These are phyloP conservation scores for Dissophora ornata DNA, from an alignment of 192 early-diverging fungal genomes.

Conservation along the genomic window DNA sequence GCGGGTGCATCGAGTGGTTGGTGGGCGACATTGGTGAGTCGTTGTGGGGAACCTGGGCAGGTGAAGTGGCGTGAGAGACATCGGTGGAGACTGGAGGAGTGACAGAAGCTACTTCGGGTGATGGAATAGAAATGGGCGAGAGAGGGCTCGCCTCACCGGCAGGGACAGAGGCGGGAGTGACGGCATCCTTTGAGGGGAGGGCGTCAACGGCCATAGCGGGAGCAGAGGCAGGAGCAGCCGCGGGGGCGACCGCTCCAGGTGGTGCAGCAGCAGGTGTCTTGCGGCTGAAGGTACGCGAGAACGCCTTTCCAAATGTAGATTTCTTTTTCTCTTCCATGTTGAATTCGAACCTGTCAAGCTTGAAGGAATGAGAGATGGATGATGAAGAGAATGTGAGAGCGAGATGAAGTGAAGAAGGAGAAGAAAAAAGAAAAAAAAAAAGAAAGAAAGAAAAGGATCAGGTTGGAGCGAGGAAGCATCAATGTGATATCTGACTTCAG, in stretches of 20 bases:
- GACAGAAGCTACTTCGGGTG: conserved; percentile 16
- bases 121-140: conserved; percentile 31
- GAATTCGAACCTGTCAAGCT: not conserved
- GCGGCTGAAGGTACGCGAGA: conserved; percentile 49
- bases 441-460: not conserved
- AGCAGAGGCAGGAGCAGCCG: not conserved
- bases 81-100: conserved; percentile 24
- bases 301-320: conserved; percentile 45
- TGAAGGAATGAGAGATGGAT: not conserved
- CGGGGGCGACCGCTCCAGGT: not conserved
- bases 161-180: not conserved
- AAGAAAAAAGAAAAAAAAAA: not conserved
- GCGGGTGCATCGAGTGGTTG: conserved; percentile 23
- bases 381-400: not conserved
- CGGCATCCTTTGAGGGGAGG: not conserved
- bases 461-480: too few species aligned
- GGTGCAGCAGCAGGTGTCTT: conserved; percentile 8
- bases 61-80: conserved; percentile 20
- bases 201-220: conserved; percentile 2
- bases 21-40: conserved; percentile 33
- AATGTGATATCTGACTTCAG: too few species aligned
- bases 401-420: not conserved
- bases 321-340: conserved; percentile 52
- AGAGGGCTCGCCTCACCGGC: conserved; percentile 4
- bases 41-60: conserved; percentile 1